phyloP scores from a whole-genome alignment of 768 basidiomycete species.

The Phanerochaete sordida region DNA sequence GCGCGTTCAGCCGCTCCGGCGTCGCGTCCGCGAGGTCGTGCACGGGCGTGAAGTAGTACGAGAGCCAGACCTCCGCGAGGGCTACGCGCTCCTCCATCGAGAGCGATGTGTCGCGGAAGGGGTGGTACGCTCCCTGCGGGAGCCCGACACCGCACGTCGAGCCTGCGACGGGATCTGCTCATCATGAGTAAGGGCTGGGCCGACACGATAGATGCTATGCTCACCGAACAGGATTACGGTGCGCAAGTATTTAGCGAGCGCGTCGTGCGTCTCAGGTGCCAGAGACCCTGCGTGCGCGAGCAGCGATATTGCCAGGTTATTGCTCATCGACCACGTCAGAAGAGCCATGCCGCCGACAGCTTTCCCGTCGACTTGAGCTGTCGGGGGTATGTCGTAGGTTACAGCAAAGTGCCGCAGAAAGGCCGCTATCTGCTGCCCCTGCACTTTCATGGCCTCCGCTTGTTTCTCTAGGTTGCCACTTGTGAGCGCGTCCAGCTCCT shows the following conservation, averaged over 20 bases:
- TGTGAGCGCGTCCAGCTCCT: constrained; percentile 13
- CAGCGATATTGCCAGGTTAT: neutral
- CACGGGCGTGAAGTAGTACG: constrained; percentile 9
- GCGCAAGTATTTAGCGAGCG: constrained; percentile 1
- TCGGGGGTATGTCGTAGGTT: neutral
- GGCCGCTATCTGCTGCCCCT: constrained; percentile 2
- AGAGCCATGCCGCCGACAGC: constrained; percentile 4
- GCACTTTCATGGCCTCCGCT: neutral
- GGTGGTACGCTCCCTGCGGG: neutral
- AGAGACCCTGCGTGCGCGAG: neutral
- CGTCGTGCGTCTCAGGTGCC: neutral
- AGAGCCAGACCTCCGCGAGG: constrained; percentile 5
- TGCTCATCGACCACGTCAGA: constrained; percentile 10
- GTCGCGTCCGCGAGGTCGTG: neutral
- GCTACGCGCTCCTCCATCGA: neutral
- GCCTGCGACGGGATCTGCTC: neutral
- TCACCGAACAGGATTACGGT: constrained; percentile 9
- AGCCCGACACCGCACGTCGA: neutral
- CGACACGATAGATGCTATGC: neutral
- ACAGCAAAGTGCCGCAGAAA: neutral
- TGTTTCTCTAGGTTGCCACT: neutral
- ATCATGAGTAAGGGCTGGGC: neutral
- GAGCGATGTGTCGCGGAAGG: constrained; percentile 2
- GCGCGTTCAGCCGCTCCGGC: neutral
- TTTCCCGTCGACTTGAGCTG: neutral